A percentile compares a stretch with the other conserved stretches of the same genome.
These are phyloP conservation scores for Deinandra increscens DNA, from an alignment of 129 eudicot genomes.

Conservation along the genomic window DNA sequence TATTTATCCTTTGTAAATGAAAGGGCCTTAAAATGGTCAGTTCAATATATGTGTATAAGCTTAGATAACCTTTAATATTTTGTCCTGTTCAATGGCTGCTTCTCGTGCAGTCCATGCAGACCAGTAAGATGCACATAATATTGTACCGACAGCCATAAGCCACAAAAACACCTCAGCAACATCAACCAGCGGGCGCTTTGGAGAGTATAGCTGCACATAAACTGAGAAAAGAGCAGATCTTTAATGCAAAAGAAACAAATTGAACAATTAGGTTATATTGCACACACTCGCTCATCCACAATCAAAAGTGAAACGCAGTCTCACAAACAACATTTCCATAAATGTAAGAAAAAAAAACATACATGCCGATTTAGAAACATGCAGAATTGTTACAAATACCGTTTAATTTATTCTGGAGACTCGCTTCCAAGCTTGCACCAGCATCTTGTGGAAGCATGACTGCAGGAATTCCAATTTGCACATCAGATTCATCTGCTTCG, in stretches of 20 bases:
- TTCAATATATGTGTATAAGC: constrained; percentile 10
- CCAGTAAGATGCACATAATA: constrained; percentile 98
- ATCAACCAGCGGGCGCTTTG: constrained; percentile 85
- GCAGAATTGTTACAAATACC: constrained; percentile 44
- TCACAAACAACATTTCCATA: constrained; percentile 8
- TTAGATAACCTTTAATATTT: constrained; percentile 63
- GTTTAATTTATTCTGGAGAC: constrained; percentile 47
- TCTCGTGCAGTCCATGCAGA: constrained; percentile 96
- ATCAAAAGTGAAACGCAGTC: neutral
- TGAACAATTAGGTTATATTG: neutral
- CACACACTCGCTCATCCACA: constrained; percentile 5
- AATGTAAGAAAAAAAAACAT: neutral
- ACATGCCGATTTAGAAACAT: neutral
- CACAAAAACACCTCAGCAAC: constrained; percentile 98
- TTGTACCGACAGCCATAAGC: constrained; percentile 99
- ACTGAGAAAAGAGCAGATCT: constrained; percentile 45
- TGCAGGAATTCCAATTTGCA: constrained; percentile 71
- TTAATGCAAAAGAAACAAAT: constrained; percentile 9
- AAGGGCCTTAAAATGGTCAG: neutral
- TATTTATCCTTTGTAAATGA: neutral
- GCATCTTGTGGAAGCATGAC: constrained; percentile 99
- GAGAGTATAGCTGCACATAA: constrained; percentile 93
- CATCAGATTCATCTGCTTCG: constrained; percentile 62
- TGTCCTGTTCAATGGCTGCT: constrained; percentile 96
- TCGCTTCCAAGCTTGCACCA: constrained; percentile 55